A percentile compares a stretch with the other conserved stretches of the same genome.
Conservation (phyloP, 495 filamentous ascomycete genomes). For the Xeromyces bisporus region DNA sequence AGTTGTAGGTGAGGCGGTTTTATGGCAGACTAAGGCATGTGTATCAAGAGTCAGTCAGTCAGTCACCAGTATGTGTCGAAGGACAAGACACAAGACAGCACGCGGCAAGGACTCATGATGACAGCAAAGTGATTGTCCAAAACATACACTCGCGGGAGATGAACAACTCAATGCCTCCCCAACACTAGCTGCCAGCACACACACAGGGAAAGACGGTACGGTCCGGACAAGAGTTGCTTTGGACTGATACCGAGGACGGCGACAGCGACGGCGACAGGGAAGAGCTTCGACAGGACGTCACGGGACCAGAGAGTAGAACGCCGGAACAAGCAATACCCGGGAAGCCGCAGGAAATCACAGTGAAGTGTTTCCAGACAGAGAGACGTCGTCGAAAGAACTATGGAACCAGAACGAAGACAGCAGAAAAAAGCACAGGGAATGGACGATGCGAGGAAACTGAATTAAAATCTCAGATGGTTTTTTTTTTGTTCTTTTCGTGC, state of each 20-base stretch:
- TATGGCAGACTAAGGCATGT: conserved; percentile 1
- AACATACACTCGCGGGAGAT: conserved; percentile 77
- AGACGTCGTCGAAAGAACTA: too few relatives aligned
- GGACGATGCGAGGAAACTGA: conserved; percentile 9
- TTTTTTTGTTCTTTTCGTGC: conserved; percentile 7
- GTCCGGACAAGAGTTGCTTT: conserved; percentile 2
- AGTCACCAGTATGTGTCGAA: not conserved
- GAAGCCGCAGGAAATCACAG: conserved; percentile 24
- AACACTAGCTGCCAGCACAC: conserved; percentile 25
- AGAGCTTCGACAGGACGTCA: too few relatives aligned
- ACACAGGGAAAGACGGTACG: conserved; percentile 2
- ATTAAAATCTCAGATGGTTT: conserved; percentile 1
- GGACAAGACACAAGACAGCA: too few relatives aligned
- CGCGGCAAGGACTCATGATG: too few relatives aligned
- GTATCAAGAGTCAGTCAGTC: conserved; percentile 3
- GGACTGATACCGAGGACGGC: too few relatives aligned
- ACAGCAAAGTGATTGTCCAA: conserved; percentile 3
- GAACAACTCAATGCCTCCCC: conserved; percentile 99
- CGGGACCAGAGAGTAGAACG: too few relatives aligned
- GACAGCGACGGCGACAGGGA: conserved; percentile 4
- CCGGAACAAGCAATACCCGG: conserved; percentile 3
- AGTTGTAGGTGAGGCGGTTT: conserved; percentile 3
- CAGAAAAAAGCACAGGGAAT: conserved; percentile 12
- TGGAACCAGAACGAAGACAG: too few relatives aligned
- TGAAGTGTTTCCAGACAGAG: conserved; percentile 27